These are phyloP conservation scores for Macrolepiota albuminosa DNA, from an alignment of 768 basidiomycete species.

Conservation along the genomic window DNA sequence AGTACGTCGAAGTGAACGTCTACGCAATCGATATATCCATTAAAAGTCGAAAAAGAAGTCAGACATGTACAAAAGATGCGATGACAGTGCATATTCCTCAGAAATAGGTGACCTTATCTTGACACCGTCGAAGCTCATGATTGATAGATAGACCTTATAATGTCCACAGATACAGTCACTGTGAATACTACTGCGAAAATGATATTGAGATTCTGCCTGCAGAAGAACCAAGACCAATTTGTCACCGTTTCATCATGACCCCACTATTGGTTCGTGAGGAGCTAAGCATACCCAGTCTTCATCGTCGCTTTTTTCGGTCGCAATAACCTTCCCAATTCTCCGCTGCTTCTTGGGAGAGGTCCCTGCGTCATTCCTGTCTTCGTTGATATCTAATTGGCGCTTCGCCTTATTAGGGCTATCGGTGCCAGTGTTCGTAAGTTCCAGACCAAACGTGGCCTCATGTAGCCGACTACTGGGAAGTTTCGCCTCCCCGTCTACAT, in stretches of 20 bases:
- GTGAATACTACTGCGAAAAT: background rate
- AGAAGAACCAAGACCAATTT: background rate
- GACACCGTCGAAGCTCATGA: too few species aligned
- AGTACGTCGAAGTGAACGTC: too few species aligned
- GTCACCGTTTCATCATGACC: conserved; percentile 2
- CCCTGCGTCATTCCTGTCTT: conserved; percentile 19
- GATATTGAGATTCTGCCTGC: conserved; percentile 1
- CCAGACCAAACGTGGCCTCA: conserved; percentile 32
- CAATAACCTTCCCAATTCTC: conserved; percentile 14
- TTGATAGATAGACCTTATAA: background rate
- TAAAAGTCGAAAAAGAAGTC: too few species aligned
- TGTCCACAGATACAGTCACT: background rate
- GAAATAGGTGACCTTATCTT: too few species aligned
- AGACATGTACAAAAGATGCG: too few species aligned
- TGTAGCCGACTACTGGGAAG: conserved; percentile 12
- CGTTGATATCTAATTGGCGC: conserved; percentile 26
- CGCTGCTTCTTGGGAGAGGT: conserved; percentile 33
- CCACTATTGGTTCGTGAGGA: conserved; percentile 14
- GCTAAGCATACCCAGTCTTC: conserved; percentile 26
- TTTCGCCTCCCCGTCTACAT: conserved; percentile 19
- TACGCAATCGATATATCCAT: too few species aligned
- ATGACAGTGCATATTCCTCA: too few species aligned
- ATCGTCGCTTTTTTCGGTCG: conserved; percentile 23
- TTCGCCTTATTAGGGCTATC: conserved; percentile 30
- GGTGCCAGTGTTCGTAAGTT: conserved; percentile 39